Percentiles rank a stretch among this genome's conserved stretches.
Evolutionary conservation across 2,329 filamentous ascomycete species (phyloP).

Genomic region (Fusarium floridanum): DNA sequence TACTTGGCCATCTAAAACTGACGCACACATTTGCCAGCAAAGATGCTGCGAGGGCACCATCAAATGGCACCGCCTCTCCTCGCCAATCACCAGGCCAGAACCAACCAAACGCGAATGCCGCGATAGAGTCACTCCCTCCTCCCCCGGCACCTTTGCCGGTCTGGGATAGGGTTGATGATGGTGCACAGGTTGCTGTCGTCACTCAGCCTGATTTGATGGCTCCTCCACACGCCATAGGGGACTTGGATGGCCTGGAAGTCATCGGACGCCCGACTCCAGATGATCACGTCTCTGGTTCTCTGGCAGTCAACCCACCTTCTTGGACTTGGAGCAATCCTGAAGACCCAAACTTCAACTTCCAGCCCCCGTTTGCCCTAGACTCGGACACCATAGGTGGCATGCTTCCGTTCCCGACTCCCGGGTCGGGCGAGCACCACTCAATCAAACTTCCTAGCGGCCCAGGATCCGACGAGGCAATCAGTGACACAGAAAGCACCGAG

Average conservation of each 20-base stretch:
- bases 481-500: conserved; percentile 41
- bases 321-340: conserved; percentile 31
- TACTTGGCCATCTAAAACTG: conserved; percentile 29
- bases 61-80: conserved; percentile 4
- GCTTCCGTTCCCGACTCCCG: conserved; percentile 14
- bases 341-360: conserved; percentile 22
- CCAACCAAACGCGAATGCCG: not conserved
- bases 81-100: conserved; percentile 6
- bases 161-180: conserved; percentile 12
- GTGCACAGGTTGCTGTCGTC: not conserved
- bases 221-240: not conserved
- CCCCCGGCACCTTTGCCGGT: not conserved
- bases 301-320: not conserved
- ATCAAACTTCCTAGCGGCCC: conserved; percentile 21
- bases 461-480: conserved; percentile 23
- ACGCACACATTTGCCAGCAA: conserved; percentile 27
- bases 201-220: not conserved
- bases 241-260: conserved; percentile 3
- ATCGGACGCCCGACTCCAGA: conserved; percentile 13
- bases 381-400: conserved; percentile 18
- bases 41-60: conserved; percentile 17
- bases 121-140: not conserved
- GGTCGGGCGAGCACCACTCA: not conserved
- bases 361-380: conserved; percentile 21
- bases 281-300: conserved; percentile 1